phyloP scores from a whole-genome alignment of 352 stramenopile genomes.

The Globisporangium camurandrum region DNA sequence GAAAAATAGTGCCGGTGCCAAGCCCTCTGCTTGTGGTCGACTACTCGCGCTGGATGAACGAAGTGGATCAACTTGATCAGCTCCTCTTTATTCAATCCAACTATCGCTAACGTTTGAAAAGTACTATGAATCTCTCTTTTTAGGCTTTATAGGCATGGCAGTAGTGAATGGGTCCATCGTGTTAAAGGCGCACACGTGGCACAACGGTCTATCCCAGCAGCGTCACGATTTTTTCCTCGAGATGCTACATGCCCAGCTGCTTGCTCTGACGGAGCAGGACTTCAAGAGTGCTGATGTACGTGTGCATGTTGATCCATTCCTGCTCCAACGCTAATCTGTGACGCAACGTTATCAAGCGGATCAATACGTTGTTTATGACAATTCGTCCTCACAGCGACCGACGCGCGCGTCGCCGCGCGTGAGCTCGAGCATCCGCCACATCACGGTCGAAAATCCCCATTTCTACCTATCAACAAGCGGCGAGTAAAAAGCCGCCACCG shows the following conservation, averaged over 20 bases:
- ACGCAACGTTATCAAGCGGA: too few relatives aligned
- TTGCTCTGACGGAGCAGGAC: too few relatives aligned
- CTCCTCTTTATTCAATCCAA: neutral
- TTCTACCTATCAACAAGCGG: neutral
- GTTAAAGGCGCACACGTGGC: neutral
- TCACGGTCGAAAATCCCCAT: neutral
- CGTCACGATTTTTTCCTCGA: neutral
- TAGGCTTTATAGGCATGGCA: neutral
- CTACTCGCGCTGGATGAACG: neutral
- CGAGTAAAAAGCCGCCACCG: neutral
- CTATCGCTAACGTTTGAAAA: neutral
- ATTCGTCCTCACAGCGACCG: neutral
- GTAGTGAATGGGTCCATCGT: neutral
- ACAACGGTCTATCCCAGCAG: neutral
- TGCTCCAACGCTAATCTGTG: too few relatives aligned
- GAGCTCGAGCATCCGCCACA: neutral
- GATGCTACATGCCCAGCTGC: neutral
- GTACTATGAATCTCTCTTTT: neutral
- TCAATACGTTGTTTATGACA: too few relatives aligned
- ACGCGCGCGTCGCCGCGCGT: neutral
- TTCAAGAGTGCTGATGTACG: too few relatives aligned
- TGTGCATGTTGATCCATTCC: too few relatives aligned
- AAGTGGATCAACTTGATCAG: neutral
- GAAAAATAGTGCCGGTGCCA: neutral
- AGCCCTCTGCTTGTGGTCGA: neutral